Evolutionary conservation across 169 alveolate genomes (phyloP), one percentile per base, ranked within the genome.

Genomic region (Cystoisospora suis): DNA sequence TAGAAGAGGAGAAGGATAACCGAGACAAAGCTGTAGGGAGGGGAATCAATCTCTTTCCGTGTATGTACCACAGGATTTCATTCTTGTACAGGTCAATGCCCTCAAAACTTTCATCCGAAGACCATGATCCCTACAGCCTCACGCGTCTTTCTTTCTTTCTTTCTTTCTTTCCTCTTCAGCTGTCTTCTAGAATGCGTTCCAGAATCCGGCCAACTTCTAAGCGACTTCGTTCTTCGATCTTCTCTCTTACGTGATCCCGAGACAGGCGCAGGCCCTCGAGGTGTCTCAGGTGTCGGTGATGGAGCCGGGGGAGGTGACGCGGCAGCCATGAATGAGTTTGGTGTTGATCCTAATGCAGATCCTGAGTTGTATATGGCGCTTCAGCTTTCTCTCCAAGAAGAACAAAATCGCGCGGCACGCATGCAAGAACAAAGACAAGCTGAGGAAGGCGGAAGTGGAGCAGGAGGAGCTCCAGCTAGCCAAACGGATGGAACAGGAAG

Each of bases 361-460:
- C 99, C 99, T 5, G 99, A 97, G 89, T 91, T 96, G n/a, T 97
- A 97, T 27, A 93, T 95, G 97, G 98, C 97, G 12, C 86, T 96
- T 42, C 95, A 93, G 83, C 94, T 94, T 91, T 96, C 97, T 36
- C 90, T 95, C 86, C 56, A 49, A 12, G 86, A 87, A 29, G 80
- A 59, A 5, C 75, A 38, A 42, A 56, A 49, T 29, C 81, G 75
- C 27, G 42, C 45, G 32, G 90, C 85, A 23, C 90, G 75, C 45
- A 34, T 40, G 53, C 81, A 86, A 65, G 45, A 86, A 65, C 56
- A 77, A 69, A 15, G 23, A 27, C 6, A 17, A 6, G 81, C 38
- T 65, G 61, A 40, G 32, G 29, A n/a, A 58, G 38, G 86, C 86
- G 61, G 65, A 58, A 77, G 86, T 40, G n/a, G 49, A 7, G 9